Conservation (phyloP, 2,329 filamentous ascomycete genomes). For the Neurospora sp. region DNA sequence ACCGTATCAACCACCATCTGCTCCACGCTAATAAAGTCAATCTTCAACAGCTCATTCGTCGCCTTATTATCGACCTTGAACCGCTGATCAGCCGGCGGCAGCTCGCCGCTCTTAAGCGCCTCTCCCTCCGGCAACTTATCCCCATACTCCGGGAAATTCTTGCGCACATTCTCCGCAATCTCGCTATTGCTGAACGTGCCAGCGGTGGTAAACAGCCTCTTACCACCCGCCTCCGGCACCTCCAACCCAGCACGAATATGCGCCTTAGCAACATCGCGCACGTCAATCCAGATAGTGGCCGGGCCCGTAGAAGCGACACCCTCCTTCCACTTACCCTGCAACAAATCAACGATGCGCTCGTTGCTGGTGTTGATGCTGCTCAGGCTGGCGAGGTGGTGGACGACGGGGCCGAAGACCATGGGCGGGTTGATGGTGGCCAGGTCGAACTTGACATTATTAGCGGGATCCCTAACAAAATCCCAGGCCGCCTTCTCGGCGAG, state of each 20-base stretch:
- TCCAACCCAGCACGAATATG: conserved; percentile 42
- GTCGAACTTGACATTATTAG: conserved; percentile 35
- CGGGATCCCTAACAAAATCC: conserved; percentile 33
- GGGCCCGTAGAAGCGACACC: conserved; percentile 30
- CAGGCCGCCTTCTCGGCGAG: conserved; percentile 43
- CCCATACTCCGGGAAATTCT: conserved; percentile 39
- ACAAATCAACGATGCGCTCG: conserved; percentile 37
- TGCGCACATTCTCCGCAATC: conserved; percentile 33
- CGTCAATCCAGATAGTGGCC: conserved; percentile 42
- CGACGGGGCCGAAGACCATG: conserved; percentile 43
- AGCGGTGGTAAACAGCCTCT: conserved; percentile 39
- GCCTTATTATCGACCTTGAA: conserved; percentile 49
- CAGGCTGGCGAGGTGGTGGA: conserved; percentile 35
- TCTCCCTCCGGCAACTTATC: conserved; percentile 37
- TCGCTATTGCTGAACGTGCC: conserved; percentile 37
- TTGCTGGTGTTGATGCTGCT: conserved; percentile 44
- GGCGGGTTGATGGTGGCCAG: conserved; percentile 45
- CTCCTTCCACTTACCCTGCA: conserved; percentile 39
- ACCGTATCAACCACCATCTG: conserved; percentile 53
- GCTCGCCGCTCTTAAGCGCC: conserved; percentile 33
- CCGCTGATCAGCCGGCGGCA: conserved; percentile 28
- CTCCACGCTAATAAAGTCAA: conserved; percentile 53
- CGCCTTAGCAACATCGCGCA: conserved; percentile 43
- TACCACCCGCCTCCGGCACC: conserved; percentile 34
- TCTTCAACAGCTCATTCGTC: conserved; percentile 48